Conservation (phyloP, 495 filamentous ascomycete genomes). For the Lepidopterella palustris region DNA sequence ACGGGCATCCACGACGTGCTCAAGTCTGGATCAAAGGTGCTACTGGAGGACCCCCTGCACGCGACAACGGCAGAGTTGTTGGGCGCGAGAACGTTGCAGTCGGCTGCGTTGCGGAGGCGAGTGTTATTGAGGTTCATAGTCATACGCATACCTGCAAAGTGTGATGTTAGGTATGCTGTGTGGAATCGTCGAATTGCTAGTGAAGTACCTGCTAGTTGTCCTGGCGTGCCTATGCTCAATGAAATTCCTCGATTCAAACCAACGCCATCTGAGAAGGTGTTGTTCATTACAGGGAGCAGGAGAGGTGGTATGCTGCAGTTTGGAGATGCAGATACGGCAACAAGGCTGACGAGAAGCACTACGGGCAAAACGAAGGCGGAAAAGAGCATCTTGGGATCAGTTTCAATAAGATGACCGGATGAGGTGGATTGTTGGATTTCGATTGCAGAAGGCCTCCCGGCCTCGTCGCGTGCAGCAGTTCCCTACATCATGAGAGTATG, state of each 20-base stretch:
- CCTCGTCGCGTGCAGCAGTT: too few species aligned
- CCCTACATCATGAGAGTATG: neutral
- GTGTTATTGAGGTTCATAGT: conserved; percentile 2
- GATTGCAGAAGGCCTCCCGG: too few species aligned
- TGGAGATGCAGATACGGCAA: neutral
- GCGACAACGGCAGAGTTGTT: neutral
- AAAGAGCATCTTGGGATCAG: neutral
- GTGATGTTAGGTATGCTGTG: too few species aligned
- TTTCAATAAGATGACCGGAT: too few species aligned
- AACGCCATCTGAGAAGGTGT: neutral
- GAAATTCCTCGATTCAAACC: neutral
- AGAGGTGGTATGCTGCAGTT: neutral
- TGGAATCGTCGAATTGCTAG: neutral
- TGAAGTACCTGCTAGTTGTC: neutral
- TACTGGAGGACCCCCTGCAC: neutral
- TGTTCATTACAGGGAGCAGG: neutral
- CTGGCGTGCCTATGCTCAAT: neutral
- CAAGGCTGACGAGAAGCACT: neutral
- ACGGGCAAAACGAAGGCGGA: neutral
- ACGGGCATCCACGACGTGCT: neutral
- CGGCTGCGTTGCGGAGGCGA: neutral
- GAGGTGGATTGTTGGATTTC: too few species aligned
- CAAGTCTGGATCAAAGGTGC: neutral
- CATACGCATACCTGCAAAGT: conserved; percentile 3
- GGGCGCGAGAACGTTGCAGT: neutral